Evolutionary conservation across 805 yeast species (phyloP).

Genomic region (Scheffersomyces spartinae): DNA sequence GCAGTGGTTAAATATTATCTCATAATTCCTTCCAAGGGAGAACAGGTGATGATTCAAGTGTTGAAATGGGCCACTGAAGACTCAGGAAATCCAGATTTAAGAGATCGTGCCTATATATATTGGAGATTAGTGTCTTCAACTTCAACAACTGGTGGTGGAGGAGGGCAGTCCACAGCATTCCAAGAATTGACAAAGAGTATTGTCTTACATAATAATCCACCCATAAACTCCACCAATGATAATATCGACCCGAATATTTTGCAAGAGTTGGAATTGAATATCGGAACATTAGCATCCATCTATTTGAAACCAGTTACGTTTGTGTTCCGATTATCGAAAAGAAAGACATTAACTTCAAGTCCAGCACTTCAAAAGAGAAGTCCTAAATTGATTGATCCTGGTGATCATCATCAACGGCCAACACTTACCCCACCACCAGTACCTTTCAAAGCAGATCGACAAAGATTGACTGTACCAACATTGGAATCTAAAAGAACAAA

Average conservation of each 20-base stretch:
- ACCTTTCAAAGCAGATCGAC: too few relatives aligned
- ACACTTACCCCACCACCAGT: too few relatives aligned
- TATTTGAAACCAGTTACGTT: conserved; percentile 76
- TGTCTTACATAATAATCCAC: conserved; percentile 51
- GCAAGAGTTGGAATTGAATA: conserved; percentile 72
- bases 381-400: too few relatives aligned
- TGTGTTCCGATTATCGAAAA: conserved; percentile 58
- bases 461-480: too few relatives aligned
- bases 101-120: conserved; percentile 79
- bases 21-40: conserved; percentile 41
- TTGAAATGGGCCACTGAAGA: conserved; percentile 66
- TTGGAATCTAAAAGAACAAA: neutral
- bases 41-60: conserved; percentile 43
- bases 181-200: conserved; percentile 31
- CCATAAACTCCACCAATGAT: conserved; percentile 55
- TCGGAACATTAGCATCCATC: conserved; percentile 75
- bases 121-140: conserved; percentile 60
- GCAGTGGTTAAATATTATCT: conserved; percentile 64
- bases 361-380: conserved; percentile 24
- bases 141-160: conserved; percentile 19
- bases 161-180: conserved; percentile 30
- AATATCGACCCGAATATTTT: conserved; percentile 56
- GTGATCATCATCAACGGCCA: too few relatives aligned
- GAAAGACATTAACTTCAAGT: conserved; percentile 37
- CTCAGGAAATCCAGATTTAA: conserved; percentile 67